These are phyloP conservation scores for Gillenia trifoliata DNA, from an alignment of 306 rosid species.

Conservation along the genomic window DNA sequence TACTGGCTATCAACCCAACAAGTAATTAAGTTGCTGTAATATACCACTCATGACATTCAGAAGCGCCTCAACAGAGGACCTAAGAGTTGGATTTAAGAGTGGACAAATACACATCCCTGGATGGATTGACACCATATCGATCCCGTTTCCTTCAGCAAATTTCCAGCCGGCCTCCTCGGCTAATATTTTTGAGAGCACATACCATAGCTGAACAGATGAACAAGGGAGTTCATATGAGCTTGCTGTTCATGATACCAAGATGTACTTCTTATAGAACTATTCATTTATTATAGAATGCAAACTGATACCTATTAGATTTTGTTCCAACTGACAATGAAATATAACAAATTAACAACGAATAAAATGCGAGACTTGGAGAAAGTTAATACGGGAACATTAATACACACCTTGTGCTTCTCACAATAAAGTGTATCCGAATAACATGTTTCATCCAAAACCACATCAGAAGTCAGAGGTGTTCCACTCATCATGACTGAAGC, in stretches of 20 bases:
- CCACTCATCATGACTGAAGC: too few species aligned
- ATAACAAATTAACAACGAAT: too few species aligned
- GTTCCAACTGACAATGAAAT: too few species aligned
- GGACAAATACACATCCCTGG: slow-evolving; percentile 21
- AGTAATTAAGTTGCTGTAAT: background rate
- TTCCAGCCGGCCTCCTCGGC: slow-evolving; percentile 23
- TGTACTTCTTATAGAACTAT: too few species aligned
- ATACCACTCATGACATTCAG: background rate
- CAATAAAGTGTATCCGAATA: slow-evolving; percentile 12
- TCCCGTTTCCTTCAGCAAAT: slow-evolving; percentile 22
- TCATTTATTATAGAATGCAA: too few species aligned
- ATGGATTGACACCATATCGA: slow-evolving; percentile 11
- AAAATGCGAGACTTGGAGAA: too few species aligned
- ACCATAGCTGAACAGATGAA: slow-evolving; percentile 8
- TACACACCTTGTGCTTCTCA: slow-evolving; percentile 5
- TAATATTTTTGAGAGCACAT: slow-evolving; percentile 18
- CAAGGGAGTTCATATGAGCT: background rate
- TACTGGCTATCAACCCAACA: too few species aligned
- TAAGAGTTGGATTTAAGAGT: slow-evolving; percentile 15
- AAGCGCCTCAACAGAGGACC: background rate
- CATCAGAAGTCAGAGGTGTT: too few species aligned
- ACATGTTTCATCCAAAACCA: too few species aligned
- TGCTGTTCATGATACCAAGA: background rate
- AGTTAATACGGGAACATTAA: background rate
- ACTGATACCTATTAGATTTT: too few species aligned